Base-by-base conservation (phyloP, 148 eudicot species). In the Rhododendron griersonianum region DNA sequence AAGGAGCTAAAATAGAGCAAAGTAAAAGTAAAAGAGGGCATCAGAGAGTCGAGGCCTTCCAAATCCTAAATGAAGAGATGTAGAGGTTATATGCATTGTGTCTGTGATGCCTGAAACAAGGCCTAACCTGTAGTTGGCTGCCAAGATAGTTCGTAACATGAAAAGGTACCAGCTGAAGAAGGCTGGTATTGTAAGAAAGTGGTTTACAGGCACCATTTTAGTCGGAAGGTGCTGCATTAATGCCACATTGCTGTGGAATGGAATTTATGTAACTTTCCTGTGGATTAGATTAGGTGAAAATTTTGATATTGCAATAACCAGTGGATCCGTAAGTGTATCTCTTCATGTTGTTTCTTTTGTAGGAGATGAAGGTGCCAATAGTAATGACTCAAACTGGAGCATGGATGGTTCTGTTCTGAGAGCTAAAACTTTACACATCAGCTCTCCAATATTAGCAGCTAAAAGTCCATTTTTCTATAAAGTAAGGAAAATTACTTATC, bases 391-490 rank as follows among this genome's bases (percentile, higher is more conserved):
- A 74, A 91, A 94, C 84, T 93, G 98, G 94, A 91, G 92, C 86
- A 94, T 94, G 95, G 96, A 93, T 80, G 92, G 94, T 89, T 86
- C 95, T 45, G 91, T 94, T 82, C 82, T 93, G 45, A 92, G 91
- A 91, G 94, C 94, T 83, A 87, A 92, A 81, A 93, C 98, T 21
- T 83, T 97, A 86, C 99, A 97, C 81, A 97, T 97, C 44, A 97
- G 99, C 86, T 97, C 99, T 83, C 98, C 99, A 55, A 97, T 97
- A 83, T 91, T 97, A 87, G 99, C 99, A n/a, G 99, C 99, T 85
- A 97, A 95, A 89, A 95, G 98, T 88, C 98, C 99, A 21, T 97
- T 95, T 90, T 97, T 97, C 89, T 97, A 93, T 76, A 97, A 97
- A 94, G 99, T 94, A 89, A 69, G 65, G 11, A 21, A 51, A 53